Percentiles rank a stretch among this genome's conserved stretches.
These are phyloP conservation scores for Eutrema salsugineum DNA, from an alignment of 441 rosid genomes.

Conservation along the genomic window DNA sequence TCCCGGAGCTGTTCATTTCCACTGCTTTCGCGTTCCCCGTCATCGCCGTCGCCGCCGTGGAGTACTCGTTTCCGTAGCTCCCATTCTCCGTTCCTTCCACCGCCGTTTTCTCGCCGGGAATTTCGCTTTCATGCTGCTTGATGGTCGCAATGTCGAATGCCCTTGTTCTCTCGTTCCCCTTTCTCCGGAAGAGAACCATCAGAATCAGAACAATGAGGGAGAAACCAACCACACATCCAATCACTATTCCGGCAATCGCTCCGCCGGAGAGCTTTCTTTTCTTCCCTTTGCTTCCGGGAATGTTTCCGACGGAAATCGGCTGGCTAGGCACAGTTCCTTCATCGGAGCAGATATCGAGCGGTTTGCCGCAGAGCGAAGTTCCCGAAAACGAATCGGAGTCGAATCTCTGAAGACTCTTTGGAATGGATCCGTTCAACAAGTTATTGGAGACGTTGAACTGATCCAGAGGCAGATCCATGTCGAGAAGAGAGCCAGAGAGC, in stretches of 20 bases:
- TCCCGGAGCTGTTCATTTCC: slow-evolving; percentile 38
- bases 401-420: slow-evolving; percentile 40
- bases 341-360: slow-evolving; percentile 41
- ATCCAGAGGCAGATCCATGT: slow-evolving; percentile 43
- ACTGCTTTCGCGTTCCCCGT: slow-evolving; percentile 46
- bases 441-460: slow-evolving; percentile 88
- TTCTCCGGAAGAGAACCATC: slow-evolving; percentile 62
- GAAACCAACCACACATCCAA: slow-evolving; percentile 71
- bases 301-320: slow-evolving; percentile 42
- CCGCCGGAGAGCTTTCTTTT: slow-evolving; percentile 67
- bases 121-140: slow-evolving; percentile 49
- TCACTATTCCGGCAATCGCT: slow-evolving; percentile 89
- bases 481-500: slow-evolving; percentile 65
- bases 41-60: slow-evolving; percentile 57
- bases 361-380: slow-evolving; percentile 75
- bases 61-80: slow-evolving; percentile 43
- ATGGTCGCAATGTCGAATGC: slow-evolving; percentile 43
- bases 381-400: slow-evolving; percentile 55
- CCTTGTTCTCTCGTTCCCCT: slow-evolving; percentile 44
- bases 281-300: slow-evolving; percentile 22
- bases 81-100: slow-evolving; percentile 40
- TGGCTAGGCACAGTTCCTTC: slow-evolving; percentile 46
- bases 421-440: slow-evolving; percentile 74
- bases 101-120: slow-evolving; percentile 44
- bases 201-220: slow-evolving; percentile 47